Base-by-base conservation (phyloP, 306 rosid species). In the Potentilla sterilis region DNA sequence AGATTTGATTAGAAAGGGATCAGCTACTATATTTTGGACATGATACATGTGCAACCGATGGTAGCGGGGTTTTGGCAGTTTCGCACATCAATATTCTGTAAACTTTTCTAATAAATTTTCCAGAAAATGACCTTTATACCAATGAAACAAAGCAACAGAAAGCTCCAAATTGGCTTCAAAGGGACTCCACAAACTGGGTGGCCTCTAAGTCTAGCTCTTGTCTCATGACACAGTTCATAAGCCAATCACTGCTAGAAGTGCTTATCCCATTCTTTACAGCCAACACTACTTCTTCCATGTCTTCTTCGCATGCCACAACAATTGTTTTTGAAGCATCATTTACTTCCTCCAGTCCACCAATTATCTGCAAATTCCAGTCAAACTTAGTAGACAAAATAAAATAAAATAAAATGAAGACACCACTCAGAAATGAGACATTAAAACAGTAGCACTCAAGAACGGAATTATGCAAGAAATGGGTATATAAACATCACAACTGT, bases 161-260 rank as follows among this genome's bases (percentile, higher is more conserved):
- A 28, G 28, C 28, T 28, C 28, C 28, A 28, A 28, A 28, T 28
- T 28, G 28, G 28, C 28, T 78, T 81, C 59, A 89, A 22, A 93
- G 81, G 82, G 98, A 87, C 83, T 83, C 91, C 3, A 91, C 92
- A 84, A 88, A 93, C 72, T 91, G 93, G 63, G 90, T 81, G 73
- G 93, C 97, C 70, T 91, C 88, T 78, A 91, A 46, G 79, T 93
- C 98, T 22, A 93, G 88, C 74, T 91, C 93, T 78, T 93, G 97
- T 83, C 86, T 85, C 98, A 93, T 88, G 76, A 91, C 84, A 85
- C 98, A 93, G 72, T 85, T 87, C 93, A 93, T 93, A 74, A 91
- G 86, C 93, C 98, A 93, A 43, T 91, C 97, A 75, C 88, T 77
- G 66, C 91, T 86, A 78, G 85, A 93, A 67, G 96, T 93, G 83